Base-by-base conservation (phyloP, 1,284 basidiomycete species). In the Rhodotorula sp. region DNA sequence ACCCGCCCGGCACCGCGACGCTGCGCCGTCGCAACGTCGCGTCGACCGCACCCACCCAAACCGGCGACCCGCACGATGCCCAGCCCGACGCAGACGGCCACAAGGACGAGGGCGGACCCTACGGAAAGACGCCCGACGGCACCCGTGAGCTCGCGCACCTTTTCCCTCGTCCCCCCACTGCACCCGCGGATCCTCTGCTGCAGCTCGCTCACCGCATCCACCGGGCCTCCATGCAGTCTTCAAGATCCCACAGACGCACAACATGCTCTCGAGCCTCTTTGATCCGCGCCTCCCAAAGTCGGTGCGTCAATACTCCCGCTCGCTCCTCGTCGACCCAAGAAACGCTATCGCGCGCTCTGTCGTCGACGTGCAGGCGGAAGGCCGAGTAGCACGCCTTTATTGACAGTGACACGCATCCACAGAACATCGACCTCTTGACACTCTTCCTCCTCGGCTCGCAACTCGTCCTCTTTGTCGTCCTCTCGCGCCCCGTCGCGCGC, bases 191-290 rank as follows among this genome's bases (percentile, higher is more conserved):
- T 46, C 48, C 44, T 57, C 52, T 50, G 34, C 34, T 34, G 34
- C 34, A 34, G 34, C 16, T 53, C 7, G 3, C 41, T 23, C 9
- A 34, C 42, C n/a, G 8, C 25, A 5, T 23, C 19, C 9, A n/a
- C 19, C 21, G 23, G 25, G 4, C 23, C 46, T 12, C 13, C 49
- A 49, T 21, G 46, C 80, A 94, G 94, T 97, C 17, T 99, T 99
- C 81, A 87, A 88, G 66, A 94, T 98, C 50, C 96, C 96, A 14
- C 91, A 92, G 55, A 99, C 97, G 0, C 92, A 97, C 80, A 93
- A 97, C 81, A 93, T 98, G 70, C 82, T 99, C 70, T 93, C 93
- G 7, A 90, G 91, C 12, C 86, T 99, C 41, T 91, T 97, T 80
- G 88, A 94, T 80, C 97, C 95, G 4, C 85, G 88, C 8, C 89